A percentile compares a stretch with the other conserved stretches of the same genome.
These are phyloP conservation scores for Leccinellum rugosiceps DNA, from an alignment of 768 basidiomycete genomes.

Conservation along the genomic window DNA sequence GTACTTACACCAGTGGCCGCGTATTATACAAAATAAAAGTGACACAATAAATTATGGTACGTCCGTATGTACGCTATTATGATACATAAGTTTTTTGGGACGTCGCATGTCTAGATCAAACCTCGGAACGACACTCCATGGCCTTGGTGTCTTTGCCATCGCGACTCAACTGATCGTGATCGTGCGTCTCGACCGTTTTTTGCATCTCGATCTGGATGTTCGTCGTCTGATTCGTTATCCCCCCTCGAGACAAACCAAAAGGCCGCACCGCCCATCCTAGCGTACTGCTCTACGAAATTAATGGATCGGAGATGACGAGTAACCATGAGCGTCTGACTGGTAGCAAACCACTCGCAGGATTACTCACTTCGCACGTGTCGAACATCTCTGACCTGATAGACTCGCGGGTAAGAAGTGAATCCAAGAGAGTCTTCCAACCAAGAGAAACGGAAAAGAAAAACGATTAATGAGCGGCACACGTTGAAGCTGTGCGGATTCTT, in stretches of 20 bases:
- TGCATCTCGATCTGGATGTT: not conserved
- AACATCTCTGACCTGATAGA: not conserved
- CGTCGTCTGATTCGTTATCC: not conserved
- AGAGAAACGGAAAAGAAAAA: not conserved
- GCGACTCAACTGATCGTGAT: not conserved
- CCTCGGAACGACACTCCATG: not conserved
- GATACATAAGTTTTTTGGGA: too few species aligned
- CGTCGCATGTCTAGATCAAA: not conserved
- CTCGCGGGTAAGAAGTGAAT: slow-evolving; percentile 8
- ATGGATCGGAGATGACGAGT: too few species aligned
- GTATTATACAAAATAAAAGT: too few species aligned
- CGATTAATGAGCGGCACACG: not conserved
- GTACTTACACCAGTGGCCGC: too few species aligned
- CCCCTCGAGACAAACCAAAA: not conserved
- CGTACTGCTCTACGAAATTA: not conserved
- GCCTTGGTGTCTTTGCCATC: not conserved
- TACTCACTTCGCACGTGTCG: not conserved
- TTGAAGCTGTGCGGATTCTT: not conserved
- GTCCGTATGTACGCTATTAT: too few species aligned
- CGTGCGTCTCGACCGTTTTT: not conserved
- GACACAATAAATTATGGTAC: too few species aligned
- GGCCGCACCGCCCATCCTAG: not conserved
- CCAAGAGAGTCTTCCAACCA: slow-evolving; percentile 7
- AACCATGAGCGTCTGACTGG: not conserved
- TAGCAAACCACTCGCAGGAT: not conserved